Evolutionary conservation across 2,329 filamentous ascomycete genomes (phyloP), one percentile per base, ranked within the genome.

Genomic region (Endothia cerciana): DNA sequence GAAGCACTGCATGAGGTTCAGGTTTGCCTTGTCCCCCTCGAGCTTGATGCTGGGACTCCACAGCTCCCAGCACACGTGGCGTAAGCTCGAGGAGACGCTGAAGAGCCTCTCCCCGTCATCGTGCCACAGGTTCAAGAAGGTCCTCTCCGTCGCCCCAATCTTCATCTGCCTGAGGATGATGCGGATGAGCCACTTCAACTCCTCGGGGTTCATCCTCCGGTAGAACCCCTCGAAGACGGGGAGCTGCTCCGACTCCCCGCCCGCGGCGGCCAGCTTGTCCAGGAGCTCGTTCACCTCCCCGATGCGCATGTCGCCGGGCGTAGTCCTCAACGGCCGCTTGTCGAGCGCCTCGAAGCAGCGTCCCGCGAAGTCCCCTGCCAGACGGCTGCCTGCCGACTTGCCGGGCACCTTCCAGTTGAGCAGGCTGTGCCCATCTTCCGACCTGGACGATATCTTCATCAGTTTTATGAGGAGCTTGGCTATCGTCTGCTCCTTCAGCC

Each of bases 31-130:
- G 30, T 93, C 90, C 43, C 88, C 88, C 70, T 93, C 88, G 2
- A 99, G 83, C 4, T 91, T 86, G 13, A 92, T 77, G 45, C 85
- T 82, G 0, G 90, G 90, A 74, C 97, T 89, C 71, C 87, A 87
- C 2, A 99, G 81, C 75, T 98, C 94, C 94, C 95, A 98, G 74
- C 95, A 99, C 0, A 99, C 94, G 45, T 94, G 86, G 7, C 92
- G 87, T 65, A 99, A 81, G 72, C 91, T 97, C 19, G 93, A 97
- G 0, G 93, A 97, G 4, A 97, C 92, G 73, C 90, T 97, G 78
- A 97, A 98, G 0, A 94, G 78, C 6, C 83, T 85, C 73, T 92
- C 90, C 2, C 87, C 91, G 72, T 94, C 90, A 0, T 89, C 89
- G 74, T 95, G 91, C 91, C 91, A 94, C 33, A 92, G 78, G 72